Percentiles rank a stretch among this genome's conserved stretches.
These are phyloP conservation scores for Raphanus raphanistrum DNA, from an alignment of 345 rosid species.

Conservation along the genomic window DNA sequence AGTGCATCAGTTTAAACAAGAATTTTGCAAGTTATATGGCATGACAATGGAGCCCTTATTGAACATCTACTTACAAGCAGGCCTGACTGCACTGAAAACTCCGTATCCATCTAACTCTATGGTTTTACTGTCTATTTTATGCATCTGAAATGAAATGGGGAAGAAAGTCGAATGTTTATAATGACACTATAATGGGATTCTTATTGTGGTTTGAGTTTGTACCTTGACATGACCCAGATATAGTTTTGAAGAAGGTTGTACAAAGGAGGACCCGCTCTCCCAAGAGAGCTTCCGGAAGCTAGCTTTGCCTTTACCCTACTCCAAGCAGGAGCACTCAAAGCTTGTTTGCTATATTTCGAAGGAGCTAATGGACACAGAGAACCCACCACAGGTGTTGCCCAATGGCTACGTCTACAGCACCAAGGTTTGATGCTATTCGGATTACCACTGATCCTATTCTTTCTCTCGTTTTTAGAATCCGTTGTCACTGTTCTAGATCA, in stretches of 20 bases:
- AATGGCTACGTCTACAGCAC: slow-evolving; percentile 95
- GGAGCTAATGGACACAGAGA: slow-evolving; percentile 97
- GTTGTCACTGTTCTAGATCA: not conserved
- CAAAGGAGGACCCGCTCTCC: slow-evolving; percentile 93
- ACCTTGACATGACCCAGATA: slow-evolving; percentile 61
- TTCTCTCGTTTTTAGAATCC: slow-evolving; percentile 8
- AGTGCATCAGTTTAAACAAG: slow-evolving; percentile 87
- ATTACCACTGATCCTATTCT: not conserved
- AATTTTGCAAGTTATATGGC: slow-evolving; percentile 92
- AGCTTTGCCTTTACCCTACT: slow-evolving; percentile 81
- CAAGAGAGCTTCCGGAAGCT: slow-evolving; percentile 90
- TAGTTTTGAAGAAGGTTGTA: slow-evolving; percentile 80
- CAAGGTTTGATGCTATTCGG: slow-evolving; percentile 55
- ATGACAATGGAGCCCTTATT: slow-evolving; percentile 91
- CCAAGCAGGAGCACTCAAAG: slow-evolving; percentile 97
- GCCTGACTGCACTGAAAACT: slow-evolving; percentile 91
- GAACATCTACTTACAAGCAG: slow-evolving; percentile 92
- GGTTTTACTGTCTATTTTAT: slow-evolving; percentile 8
- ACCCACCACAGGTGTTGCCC: slow-evolving; percentile 97
- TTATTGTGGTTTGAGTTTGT: slow-evolving; percentile 17
- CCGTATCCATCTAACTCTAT: slow-evolving; percentile 65
- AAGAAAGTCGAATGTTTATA: not conserved
- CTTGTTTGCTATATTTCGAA: slow-evolving; percentile 97
- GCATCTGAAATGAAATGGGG: not conserved
- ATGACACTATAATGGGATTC: slow-evolving; percentile 3